Evolutionary conservation across 805 yeast genomes (phyloP).

Genomic region (Starmera amethionina): DNA sequence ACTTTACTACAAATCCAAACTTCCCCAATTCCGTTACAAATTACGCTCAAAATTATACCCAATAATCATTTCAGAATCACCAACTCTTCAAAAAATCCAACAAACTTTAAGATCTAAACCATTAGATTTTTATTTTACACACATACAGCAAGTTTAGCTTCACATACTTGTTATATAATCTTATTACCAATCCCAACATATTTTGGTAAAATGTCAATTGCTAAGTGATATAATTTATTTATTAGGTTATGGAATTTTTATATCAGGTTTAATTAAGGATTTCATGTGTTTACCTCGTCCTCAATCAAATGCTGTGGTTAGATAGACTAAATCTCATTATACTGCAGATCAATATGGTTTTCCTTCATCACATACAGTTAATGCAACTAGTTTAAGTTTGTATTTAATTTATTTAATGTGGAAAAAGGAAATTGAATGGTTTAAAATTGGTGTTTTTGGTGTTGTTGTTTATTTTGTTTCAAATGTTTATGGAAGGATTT

Average conservation of each 20-base stretch:
- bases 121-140: constrained; percentile 73
- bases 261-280: constrained; percentile 74
- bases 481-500: constrained; percentile 70
- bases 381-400: constrained; percentile 76
- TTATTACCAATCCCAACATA: constrained; percentile 81
- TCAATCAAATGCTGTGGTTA: constrained; percentile 77
- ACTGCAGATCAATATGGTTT: constrained; percentile 93
- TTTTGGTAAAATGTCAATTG: constrained; percentile 53
- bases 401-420: constrained; percentile 26
- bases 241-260: constrained; percentile 44
- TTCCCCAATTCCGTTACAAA: constrained; percentile 45
- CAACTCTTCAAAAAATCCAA: constrained; percentile 50
- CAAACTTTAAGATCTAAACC: constrained; percentile 31
- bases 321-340: constrained; percentile 85
- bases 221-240: constrained; percentile 67
- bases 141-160: constrained; percentile 80
- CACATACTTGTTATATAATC: constrained; percentile 88
- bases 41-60: constrained; percentile 48
- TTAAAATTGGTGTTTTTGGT: too few species aligned
- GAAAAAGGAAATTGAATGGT: too few species aligned
- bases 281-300: constrained; percentile 88
- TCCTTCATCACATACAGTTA: constrained; percentile 91
- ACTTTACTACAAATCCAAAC: constrained; percentile 50
- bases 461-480: constrained; percentile 43
- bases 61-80: constrained; percentile 57